Conservation (phyloP, 1,284 basidiomycete species). For the Marasmius fiardii region DNA sequence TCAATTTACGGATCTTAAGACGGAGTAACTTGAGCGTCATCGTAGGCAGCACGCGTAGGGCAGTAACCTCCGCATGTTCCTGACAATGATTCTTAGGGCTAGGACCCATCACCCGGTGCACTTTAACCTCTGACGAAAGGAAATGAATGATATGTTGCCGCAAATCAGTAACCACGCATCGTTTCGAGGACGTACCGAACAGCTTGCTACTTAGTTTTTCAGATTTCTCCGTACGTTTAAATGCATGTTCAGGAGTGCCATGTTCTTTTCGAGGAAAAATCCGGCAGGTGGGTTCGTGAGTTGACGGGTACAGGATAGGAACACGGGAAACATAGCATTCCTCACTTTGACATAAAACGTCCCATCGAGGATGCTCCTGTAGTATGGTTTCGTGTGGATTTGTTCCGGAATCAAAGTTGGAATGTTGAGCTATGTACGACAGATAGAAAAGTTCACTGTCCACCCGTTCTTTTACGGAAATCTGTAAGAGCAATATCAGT, state of each 20-base stretch:
- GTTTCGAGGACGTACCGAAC: constrained; percentile 43
- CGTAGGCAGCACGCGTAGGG: constrained; percentile 55
- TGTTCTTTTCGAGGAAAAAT: constrained; percentile 55
- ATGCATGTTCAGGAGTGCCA: constrained; percentile 47
- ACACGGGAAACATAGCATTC: constrained; percentile 8
- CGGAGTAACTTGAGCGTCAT: constrained; percentile 61
- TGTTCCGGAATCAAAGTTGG: constrained; percentile 33
- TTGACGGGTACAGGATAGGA: constrained; percentile 6
- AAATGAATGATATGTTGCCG: background rate
- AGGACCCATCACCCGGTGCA: constrained; percentile 19
- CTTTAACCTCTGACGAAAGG: constrained; percentile 3
- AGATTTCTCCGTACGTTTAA: constrained; percentile 27
- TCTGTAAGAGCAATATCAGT: constrained; percentile 35
- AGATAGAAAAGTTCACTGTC: constrained; percentile 89
- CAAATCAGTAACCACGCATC: background rate
- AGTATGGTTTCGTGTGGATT: constrained; percentile 30
- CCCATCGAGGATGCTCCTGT: constrained; percentile 61
- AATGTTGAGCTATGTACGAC: constrained; percentile 50
- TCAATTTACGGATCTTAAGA: constrained; percentile 46
- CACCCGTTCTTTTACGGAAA: constrained; percentile 69
- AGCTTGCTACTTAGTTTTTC: constrained; percentile 61
- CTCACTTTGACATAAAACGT: constrained; percentile 60
- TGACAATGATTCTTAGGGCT: too few relatives aligned
- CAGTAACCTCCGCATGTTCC: constrained; percentile 15
- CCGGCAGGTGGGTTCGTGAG: background rate